Evolutionary conservation across 1,284 basidiomycete species (phyloP), one percentile per base, ranked within the genome.

Genomic region (Papiliotrema terrestris): DNA sequence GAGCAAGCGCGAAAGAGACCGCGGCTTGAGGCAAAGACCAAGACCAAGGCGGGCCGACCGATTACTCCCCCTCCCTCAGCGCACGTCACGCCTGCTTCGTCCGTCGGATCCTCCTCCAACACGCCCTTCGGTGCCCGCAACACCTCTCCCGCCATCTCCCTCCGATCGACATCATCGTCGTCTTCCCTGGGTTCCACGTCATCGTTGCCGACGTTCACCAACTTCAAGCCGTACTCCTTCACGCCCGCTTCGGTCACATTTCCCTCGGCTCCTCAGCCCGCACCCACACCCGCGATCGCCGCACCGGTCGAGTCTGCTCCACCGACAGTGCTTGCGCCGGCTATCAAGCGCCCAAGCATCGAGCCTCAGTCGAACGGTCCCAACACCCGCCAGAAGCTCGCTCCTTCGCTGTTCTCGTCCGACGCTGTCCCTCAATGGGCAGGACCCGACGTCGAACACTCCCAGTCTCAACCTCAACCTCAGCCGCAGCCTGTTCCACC

Each of bases 151-250:
- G n/a, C 41, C 11, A 15, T 26, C 17, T 49, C 46, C 17, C 22
- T 41, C 32, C 38, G 45, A 4, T 54, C 46, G 51, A 41, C 36
- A 4, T 49, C 52, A 3, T 43, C 46, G 22, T 42, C 41, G 2
- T 45, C 48, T 17, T 19, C 26, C 17, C 14, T 22, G 29, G 29
- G 29, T n/a, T 48, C 45, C 45, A 29, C 54, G 26, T 50, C 36
- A 17, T 51, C 39, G 11, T 22, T 32, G 29, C 29, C 29, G 29
- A 32, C 43, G n/a, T n/a, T 48, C 44, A 35, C 26, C 45, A 17
- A 44, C 19, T 48, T 44, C 38, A 48, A 49, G 46, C 45, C 52
- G 19, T 47, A 42, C 44, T 32, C 23, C 22, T 49, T 44, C 38
- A 15, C 44, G 23, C 38, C 52, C 19, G 19, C 51, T 20, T 22